Evolutionary conservation across 306 rosid genomes (phyloP).

Genomic region (Vachellia collinsii): DNA sequence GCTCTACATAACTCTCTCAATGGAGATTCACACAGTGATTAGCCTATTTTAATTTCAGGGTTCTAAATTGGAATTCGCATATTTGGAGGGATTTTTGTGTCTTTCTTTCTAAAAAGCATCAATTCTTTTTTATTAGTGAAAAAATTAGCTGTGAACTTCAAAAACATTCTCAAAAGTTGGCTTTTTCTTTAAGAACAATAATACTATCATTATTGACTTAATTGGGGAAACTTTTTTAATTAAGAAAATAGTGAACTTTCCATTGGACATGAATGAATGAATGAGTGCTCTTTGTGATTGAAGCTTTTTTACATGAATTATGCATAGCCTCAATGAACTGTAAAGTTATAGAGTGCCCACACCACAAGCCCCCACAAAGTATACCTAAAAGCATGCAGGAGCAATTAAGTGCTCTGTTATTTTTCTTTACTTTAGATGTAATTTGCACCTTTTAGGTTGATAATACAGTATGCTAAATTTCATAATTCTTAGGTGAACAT

Average conservation of each 20-base stretch:
- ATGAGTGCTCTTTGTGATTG: slow-evolving; percentile 16
- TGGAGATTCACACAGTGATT: no score
- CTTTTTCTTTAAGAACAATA: background rate
- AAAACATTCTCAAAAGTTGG: background rate
- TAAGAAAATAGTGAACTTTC: slow-evolving; percentile 9
- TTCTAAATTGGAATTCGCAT: no score
- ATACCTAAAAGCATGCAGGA: no score
- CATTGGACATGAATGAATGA: slow-evolving; percentile 17
- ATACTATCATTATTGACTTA: background rate
- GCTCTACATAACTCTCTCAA: no score
- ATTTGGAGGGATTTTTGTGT: no score
- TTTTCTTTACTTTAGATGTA: background rate
- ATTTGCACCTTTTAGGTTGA: background rate
- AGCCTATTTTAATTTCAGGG: no score
- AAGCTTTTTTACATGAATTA: slow-evolving; percentile 42
- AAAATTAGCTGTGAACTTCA: background rate
- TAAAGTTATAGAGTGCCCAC: no score
- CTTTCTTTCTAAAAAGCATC: no score
- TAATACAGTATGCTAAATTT: background rate
- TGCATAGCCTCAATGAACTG: background rate
- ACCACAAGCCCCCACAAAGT: no score
- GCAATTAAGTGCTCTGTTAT: no score
- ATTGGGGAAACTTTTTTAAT: background rate
- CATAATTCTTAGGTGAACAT: background rate
- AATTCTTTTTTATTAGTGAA: no score